These are phyloP conservation scores for Aegilops bicornis DNA, from an alignment of 176 grass and related monocot species.

Conservation along the genomic window DNA sequence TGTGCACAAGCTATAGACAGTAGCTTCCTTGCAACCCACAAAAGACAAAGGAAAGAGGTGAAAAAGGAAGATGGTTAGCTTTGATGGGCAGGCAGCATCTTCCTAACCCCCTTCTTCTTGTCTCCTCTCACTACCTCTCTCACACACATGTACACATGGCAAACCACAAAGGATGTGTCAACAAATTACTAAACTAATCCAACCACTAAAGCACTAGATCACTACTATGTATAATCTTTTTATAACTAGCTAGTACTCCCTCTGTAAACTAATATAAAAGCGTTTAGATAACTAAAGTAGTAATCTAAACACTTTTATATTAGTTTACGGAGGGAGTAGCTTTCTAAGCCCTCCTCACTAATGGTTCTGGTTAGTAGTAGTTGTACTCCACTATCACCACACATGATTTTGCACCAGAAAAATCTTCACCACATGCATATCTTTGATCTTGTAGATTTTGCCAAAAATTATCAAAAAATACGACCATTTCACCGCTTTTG, in stretches of 20 bases:
- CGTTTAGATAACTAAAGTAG: too few relatives aligned
- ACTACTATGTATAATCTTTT: not conserved
- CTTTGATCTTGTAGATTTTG: not conserved
- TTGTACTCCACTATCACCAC: not conserved
- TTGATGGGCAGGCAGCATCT: constrained; percentile 49
- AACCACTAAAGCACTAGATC: constrained; percentile 8
- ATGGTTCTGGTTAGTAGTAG: not conserved
- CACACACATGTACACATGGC: constrained; percentile 20
- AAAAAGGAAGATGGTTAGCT: constrained; percentile 20
- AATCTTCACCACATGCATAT: not conserved
- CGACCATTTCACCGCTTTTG: too few relatives aligned
- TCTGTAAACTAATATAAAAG: too few relatives aligned
- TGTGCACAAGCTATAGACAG: not conserved
- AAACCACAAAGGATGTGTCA: not conserved
- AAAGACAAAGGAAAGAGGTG: constrained; percentile 52
- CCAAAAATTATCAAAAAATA: too few relatives aligned
- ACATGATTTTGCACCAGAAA: not conserved
- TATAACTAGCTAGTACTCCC: too few relatives aligned
- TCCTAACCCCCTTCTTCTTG: constrained; percentile 37
- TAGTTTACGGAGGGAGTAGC: not conserved
- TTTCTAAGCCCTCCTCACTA: not conserved
- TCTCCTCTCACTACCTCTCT: constrained; percentile 5
- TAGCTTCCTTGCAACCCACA: constrained; percentile 46
- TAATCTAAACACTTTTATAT: too few relatives aligned
- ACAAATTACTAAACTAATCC: constrained; percentile 21